Base-by-base conservation (phyloP, 176 grass and related monocot species). In the Luzula sylvatica region DNA sequence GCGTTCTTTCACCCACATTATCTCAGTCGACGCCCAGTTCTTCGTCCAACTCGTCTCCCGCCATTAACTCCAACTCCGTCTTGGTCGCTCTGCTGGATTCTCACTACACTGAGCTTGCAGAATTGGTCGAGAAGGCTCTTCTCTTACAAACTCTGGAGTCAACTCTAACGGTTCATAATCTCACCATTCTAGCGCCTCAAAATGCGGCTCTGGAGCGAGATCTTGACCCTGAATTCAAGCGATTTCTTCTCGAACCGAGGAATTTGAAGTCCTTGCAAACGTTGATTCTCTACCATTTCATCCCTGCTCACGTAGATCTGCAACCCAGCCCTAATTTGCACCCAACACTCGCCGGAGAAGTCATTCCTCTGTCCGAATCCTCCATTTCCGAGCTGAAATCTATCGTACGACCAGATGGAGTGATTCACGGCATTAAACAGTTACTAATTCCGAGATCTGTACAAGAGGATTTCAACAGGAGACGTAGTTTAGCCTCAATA, bases 111-210 rank as follows among this genome's bases (percentile, higher is more conserved):
- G 72, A 83, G 42, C 68, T 94, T 0, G 72, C 75, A 3, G 78
- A 94, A 44, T 75, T 94, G 5, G 87, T 94, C 17, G 87, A 94
- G 78, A 94, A 94, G 58, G 82, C 78, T 12, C 71, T 87, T 17
- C 78, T 94, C 2, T 78, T 94, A 3, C 75, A 73, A 14, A 5
- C 63, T 3, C 82, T 87, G 0, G 78, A 94, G 65, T 82, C 81
- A 29, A 76, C 75, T 38, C 72, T 87, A 14, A 70, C 82, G 1
- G 22, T 20, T 13, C 50, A 66, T 57, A 96, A 77, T 63, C 61
- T 96, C 50, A 95, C 84, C 67, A 82, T 96, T 51, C 72, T 89
- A 24, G 81, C 84, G 3, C 84, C 84, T 0, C 63, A 70, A 5
- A 95, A 95, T 64, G 67, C 83, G 2, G 80, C 84, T 3, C 73